Evolutionary conservation across 352 stramenopile species (phyloP).

Genomic region (Pythium brachiatum): DNA sequence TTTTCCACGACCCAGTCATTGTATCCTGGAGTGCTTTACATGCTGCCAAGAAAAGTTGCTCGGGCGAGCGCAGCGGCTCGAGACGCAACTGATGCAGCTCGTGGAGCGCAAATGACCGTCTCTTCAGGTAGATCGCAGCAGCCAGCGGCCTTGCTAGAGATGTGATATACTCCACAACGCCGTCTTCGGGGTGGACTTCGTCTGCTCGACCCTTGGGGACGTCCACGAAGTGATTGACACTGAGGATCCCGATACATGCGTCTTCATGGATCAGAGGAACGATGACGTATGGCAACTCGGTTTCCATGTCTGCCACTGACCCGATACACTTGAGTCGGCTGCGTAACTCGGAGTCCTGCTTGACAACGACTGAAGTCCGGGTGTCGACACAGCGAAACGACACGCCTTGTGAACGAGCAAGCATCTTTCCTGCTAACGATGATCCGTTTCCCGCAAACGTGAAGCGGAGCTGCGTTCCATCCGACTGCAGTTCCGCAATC

Average conservation of each 20-base stretch:
- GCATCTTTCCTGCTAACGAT: conserved; percentile 26
- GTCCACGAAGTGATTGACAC: conserved; percentile 50
- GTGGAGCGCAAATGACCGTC: conserved; percentile 47
- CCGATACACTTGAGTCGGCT: conserved; percentile 29
- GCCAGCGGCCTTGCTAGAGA: conserved; percentile 42
- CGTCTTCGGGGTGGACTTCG: conserved; percentile 60
- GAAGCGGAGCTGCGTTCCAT: conserved; percentile 42
- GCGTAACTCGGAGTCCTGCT: conserved; percentile 30
- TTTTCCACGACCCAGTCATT: conserved; percentile 55
- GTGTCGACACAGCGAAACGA: conserved; percentile 58
- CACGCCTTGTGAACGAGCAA: conserved; percentile 49
- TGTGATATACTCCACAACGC: conserved; percentile 52
- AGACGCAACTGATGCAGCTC: conserved; percentile 34
- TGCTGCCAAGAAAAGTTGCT: conserved; percentile 50
- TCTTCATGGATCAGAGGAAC: conserved; percentile 71
- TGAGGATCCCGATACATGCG: conserved; percentile 51
- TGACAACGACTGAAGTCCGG: conserved; percentile 38
- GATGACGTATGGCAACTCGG: conserved; percentile 53
- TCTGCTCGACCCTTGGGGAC: conserved; percentile 58
- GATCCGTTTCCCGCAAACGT: conserved; percentile 51
- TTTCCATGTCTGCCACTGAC: background rate
- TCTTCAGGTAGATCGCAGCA: conserved; percentile 58
- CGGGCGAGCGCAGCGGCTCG: conserved; percentile 49
- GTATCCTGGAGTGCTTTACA: conserved; percentile 41
- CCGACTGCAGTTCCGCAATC: conserved; percentile 50